These are phyloP conservation scores for Solanum appendiculatum DNA, from an alignment of 257 asterid species.

Conservation along the genomic window DNA sequence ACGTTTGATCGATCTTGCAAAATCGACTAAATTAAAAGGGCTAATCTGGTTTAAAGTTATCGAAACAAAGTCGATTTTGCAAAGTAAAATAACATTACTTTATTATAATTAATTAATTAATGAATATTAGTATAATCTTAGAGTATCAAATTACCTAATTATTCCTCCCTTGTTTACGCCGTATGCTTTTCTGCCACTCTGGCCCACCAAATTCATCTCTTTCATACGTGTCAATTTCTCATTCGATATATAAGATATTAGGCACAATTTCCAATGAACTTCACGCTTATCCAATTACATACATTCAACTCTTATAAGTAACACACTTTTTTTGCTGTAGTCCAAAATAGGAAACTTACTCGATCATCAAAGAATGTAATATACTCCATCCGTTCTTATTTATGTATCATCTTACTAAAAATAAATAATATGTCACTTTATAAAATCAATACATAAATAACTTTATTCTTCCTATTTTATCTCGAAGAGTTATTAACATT, in stretches of 20 bases:
- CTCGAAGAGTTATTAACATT: too few species aligned
- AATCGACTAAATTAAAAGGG: too few species aligned
- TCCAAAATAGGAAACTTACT: not conserved
- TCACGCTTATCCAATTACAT: not conserved
- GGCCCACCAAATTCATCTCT: not conserved
- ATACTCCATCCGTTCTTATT: too few species aligned
- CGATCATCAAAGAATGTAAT: too few species aligned
- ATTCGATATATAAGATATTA: not conserved
- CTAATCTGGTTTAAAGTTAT: too few species aligned
- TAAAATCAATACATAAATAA: too few species aligned
- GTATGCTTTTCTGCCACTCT: not conserved
- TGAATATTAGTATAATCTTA: not conserved
- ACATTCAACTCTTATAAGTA: too few species aligned
- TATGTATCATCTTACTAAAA: too few species aligned
- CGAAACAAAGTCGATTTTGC: rapidly evolving
- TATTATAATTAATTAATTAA: not conserved
- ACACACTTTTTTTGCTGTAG: not conserved
- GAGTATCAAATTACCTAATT: not conserved
- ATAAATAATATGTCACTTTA: too few species aligned
- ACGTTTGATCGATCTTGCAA: too few species aligned
- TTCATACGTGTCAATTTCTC: not conserved
- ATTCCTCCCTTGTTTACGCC: not conserved
- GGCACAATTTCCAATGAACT: not conserved
- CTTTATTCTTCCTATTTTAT: too few species aligned
- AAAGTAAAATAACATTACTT: not conserved